These are phyloP conservation scores for Coprinellus micaceus DNA, from an alignment of 768 basidiomycete species.

Conservation along the genomic window DNA sequence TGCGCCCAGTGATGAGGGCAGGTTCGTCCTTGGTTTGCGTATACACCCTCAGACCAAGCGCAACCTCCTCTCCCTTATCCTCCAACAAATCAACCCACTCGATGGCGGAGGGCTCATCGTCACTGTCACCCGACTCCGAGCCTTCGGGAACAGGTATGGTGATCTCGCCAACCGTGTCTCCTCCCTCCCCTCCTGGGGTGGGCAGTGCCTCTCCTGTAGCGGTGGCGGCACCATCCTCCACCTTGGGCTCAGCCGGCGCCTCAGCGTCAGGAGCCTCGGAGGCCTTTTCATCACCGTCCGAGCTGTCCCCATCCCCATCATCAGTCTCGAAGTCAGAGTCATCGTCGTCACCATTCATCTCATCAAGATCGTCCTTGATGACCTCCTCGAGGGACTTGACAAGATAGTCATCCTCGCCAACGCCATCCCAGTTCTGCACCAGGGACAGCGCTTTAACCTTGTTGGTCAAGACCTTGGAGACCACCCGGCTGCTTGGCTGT, in stretches of 20 bases:
- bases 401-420: background rate
- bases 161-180: background rate
- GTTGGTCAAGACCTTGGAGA: background rate
- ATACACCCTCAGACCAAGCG: constrained; percentile 9
- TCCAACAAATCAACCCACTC: background rate
- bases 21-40: constrained; percentile 5
- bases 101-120: background rate
- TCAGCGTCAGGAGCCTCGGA: background rate
- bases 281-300: background rate
- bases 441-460: background rate
- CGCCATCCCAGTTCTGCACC: constrained; percentile 1
- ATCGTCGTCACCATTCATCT: background rate
- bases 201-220: too few species aligned
- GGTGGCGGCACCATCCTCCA: background rate
- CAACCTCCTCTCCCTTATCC: background rate
- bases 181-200: background rate
- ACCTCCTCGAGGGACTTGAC: background rate
- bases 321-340: background rate
- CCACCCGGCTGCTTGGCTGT: background rate
- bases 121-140: background rate
- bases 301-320: too few species aligned
- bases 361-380: background rate
- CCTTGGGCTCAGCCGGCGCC: background rate
- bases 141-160: background rate
- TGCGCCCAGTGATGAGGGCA: constrained; percentile 2